Evolutionary conservation across 164 flowering plant genomes (phyloP), one percentile per base, ranked within the genome.

Genomic region (Vitis cinerea): DNA sequence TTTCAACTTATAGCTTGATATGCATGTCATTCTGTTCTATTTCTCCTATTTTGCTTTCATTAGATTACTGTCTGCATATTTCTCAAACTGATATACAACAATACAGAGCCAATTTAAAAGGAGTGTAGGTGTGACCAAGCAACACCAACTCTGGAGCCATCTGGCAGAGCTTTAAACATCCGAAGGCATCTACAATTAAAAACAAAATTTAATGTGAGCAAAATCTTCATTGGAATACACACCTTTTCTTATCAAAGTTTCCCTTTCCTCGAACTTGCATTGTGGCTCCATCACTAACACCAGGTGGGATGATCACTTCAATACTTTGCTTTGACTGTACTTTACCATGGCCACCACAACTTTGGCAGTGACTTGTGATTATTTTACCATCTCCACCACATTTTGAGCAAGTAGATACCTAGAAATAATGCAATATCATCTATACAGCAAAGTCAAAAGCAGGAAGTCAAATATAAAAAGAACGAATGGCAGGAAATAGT

Each of bases 231-330:
- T 52, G 15, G 50, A 73, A 23, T 9, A 12, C 67, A 59, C 58
- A 91, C 99, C 97, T 93, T 77, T 70, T 85, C 62, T 69, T 82
- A 77, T 95, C 97, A 73, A 76, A 69, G 76, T 79, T 88, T n/a
- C 99, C 99, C 77, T 91, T 90, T 66, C 97, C 94, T 75, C 75
- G 87, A 63, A 93, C 60, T 80, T 79, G 86, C 91, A 95, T 81
- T 29, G 88, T 87, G 70, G 90, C 87, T 71, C 96, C 94, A 78
- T 90, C 83, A 71, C 63, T 74, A 68, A 90, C 85, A 54, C 99
- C 99, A 63, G 98, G 84, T 57, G 98, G 99, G 59, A 95, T 79
- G 57, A 82, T 82, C 53, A 95, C 79, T 55, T 79, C 76, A 67
- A 95, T 73, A 64, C 65, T 85, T 61, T 86, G 74, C 71, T 80